A percentile compares a stretch with the other conserved stretches of the same genome.
phyloP scores from a whole-genome alignment of 371 early-diverging fungal genomes.

The Saksenaea vasiformis region DNA sequence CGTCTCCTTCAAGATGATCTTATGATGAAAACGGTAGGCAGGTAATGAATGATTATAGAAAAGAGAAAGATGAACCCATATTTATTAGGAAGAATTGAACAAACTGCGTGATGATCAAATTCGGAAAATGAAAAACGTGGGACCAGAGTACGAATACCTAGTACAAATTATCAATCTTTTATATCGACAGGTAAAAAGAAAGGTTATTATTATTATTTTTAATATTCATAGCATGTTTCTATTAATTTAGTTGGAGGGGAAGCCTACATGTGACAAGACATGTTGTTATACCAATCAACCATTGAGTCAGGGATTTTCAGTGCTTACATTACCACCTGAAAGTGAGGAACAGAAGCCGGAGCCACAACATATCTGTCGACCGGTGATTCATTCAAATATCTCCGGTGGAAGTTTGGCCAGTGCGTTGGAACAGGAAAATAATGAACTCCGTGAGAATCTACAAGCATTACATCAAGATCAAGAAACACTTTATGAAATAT shows the following conservation, averaged over 20 bases:
- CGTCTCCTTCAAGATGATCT: constrained; percentile 40
- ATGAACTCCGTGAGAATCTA: constrained; percentile 28
- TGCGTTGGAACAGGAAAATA: constrained; percentile 32
- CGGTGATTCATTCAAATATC: constrained; percentile 36
- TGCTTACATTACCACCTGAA: constrained; percentile 32
- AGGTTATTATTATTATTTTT: too few relatives aligned
- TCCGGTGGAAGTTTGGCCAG: constrained; percentile 22
- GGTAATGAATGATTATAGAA: background rate
- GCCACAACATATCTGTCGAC: constrained; percentile 45
- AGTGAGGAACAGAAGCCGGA: constrained; percentile 25
- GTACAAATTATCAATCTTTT: constrained; percentile 50
- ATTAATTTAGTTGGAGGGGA: constrained; percentile 29
- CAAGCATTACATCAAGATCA: constrained; percentile 26
- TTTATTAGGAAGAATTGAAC: constrained; percentile 33
- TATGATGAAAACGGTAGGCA: constrained; percentile 19
- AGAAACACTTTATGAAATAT: constrained; percentile 26
- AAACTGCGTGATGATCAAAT: constrained; percentile 37
- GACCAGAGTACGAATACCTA: constrained; percentile 57
- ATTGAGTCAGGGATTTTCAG: constrained; percentile 21
- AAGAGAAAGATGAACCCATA: background rate
- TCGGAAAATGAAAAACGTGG: constrained; percentile 39
- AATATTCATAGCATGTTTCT: background rate
- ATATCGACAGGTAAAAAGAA: constrained; percentile 40
- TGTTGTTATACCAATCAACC: constrained; percentile 46
- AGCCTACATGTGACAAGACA: constrained; percentile 35